Conservation (phyloP, 148 eudicot genomes). For the Agrostemma githago region DNA sequence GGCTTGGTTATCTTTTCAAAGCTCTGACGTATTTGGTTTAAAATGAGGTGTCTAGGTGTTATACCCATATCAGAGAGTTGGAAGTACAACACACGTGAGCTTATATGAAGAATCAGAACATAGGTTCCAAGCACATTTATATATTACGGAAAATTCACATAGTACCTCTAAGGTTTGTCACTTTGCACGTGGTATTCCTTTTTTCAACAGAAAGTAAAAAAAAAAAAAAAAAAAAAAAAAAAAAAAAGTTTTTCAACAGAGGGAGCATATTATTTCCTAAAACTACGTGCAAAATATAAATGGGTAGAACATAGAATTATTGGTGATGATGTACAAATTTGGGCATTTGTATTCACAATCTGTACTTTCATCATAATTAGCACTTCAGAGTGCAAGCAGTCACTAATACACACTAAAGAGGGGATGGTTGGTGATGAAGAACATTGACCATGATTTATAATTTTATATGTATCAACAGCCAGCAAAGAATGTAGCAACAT, state of each 20-base stretch:
- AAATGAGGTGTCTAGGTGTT: background rate
- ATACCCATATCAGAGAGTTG: background rate
- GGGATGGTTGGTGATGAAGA: background rate
- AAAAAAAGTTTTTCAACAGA: too few relatives aligned
- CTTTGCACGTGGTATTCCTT: too few relatives aligned
- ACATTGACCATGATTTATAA: background rate
- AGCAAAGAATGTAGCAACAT: constrained; percentile 8
- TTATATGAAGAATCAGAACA: background rate
- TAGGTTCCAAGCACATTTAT: background rate
- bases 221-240: too few relatives aligned
- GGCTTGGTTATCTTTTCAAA: background rate
- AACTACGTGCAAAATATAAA: too few relatives aligned
- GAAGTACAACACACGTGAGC: background rate
- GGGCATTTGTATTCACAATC: background rate
- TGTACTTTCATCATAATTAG: background rate
- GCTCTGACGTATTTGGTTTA: background rate
- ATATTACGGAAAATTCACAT: too few relatives aligned
- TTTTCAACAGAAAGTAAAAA: too few relatives aligned
- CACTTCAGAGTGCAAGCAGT: background rate
- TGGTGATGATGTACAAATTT: background rate
- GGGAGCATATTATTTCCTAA: too few relatives aligned
- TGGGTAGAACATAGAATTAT: too few relatives aligned
- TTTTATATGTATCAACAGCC: constrained; percentile 1
- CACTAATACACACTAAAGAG: background rate
- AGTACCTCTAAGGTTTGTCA: too few relatives aligned